Evolutionary conservation across 2,329 filamentous ascomycete species (phyloP).

Genomic region (Phyllosticta capitalensis): DNA sequence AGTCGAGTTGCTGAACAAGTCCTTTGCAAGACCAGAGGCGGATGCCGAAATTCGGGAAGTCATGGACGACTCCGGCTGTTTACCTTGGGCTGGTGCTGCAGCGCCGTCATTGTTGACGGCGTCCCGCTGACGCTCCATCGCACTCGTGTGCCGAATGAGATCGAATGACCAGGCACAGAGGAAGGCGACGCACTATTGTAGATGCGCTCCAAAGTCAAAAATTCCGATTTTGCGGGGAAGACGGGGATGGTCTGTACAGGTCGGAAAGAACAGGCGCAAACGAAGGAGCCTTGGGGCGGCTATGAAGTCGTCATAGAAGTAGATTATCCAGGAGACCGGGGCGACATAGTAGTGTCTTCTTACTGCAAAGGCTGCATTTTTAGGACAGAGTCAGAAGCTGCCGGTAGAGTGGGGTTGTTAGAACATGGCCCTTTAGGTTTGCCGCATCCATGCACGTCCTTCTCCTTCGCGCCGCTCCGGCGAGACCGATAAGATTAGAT

Average conservation of each 20-base stretch:
- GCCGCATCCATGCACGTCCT: not conserved
- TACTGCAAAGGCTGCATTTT: not conserved
- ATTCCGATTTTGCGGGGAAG: constrained; percentile 9
- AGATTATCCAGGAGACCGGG: not conserved
- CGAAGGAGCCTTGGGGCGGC: not conserved
- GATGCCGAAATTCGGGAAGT: constrained; percentile 14
- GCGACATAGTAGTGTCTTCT: not conserved
- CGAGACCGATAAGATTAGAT: constrained; percentile 8
- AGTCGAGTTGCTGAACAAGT: constrained; percentile 9
- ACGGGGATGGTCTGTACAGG: not conserved
- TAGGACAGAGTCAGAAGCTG: not conserved
- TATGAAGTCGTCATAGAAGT: not conserved
- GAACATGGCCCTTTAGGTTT: not conserved
- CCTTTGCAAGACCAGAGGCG: constrained; percentile 13
- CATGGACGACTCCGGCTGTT: constrained; percentile 9
- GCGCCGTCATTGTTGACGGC: not conserved
- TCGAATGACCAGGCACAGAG: not conserved
- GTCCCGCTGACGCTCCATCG: constrained; percentile 4
- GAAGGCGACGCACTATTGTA: not conserved
- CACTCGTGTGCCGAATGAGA: not conserved
- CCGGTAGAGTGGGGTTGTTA: not conserved
- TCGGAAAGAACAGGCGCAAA: not conserved
- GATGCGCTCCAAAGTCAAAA: not conserved
- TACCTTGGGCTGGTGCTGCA: constrained; percentile 8
- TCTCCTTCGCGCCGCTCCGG: not conserved